A percentile compares a stretch with the other conserved stretches of the same genome.
phyloP scores from a whole-genome alignment of 192 early-diverging fungal species.

The Backusella mclennaniae region DNA sequence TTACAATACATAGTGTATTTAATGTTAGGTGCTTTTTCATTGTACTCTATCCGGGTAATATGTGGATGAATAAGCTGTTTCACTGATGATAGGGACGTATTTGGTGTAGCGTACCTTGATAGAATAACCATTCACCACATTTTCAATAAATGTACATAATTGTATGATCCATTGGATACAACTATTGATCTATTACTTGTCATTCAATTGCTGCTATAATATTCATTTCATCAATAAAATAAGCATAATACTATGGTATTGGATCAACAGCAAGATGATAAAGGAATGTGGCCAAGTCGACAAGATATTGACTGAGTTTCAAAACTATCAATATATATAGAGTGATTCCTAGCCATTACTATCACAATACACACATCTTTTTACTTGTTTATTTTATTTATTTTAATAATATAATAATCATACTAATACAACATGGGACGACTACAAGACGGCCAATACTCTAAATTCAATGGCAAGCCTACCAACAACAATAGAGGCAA shows the following conservation, averaged over 20 bases:
- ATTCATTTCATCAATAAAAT: too few species aligned
- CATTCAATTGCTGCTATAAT: too few species aligned
- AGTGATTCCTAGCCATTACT: too few species aligned
- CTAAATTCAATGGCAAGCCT: neutral
- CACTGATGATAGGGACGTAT: too few species aligned
- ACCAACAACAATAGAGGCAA: neutral
- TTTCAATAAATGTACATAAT: neutral
- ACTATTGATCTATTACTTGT: neutral
- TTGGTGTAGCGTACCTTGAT: too few species aligned
- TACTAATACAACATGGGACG: conserved; percentile 15
- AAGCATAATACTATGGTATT: too few species aligned
- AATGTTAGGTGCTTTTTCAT: too few species aligned
- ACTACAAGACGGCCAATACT: conserved; percentile 28
- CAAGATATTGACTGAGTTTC: neutral
- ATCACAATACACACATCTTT: neutral
- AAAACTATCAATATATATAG: neutral
- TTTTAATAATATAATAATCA: neutral
- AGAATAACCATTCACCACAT: neutral
- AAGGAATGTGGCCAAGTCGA: neutral
- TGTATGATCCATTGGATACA: too few species aligned
- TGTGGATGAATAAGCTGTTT: too few species aligned
- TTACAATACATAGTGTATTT: neutral
- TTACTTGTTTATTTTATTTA: neutral
- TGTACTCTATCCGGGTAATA: too few species aligned
- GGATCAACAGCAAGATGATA: too few species aligned